A percentile compares a stretch with the other conserved stretches of the same genome.
These are phyloP conservation scores for Phellopilus nigrolimitatus DNA, from an alignment of 1,284 basidiomycete species.

Conservation along the genomic window DNA sequence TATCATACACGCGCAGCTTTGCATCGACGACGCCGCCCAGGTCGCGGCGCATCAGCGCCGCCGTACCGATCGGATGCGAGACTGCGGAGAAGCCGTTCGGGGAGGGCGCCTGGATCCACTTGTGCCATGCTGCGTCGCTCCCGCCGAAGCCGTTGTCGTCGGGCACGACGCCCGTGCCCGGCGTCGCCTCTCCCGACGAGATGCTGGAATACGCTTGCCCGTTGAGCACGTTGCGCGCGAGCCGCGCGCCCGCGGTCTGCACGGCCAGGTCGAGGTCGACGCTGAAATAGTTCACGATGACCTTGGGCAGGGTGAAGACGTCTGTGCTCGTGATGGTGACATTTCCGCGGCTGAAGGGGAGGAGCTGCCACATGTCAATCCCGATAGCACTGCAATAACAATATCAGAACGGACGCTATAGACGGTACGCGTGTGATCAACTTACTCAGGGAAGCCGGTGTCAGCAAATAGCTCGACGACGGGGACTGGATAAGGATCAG, in stretches of 20 bases:
- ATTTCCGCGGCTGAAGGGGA: slow-evolving; percentile 49
- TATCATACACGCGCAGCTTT: slow-evolving; percentile 26
- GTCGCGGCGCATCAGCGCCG: slow-evolving; percentile 36
- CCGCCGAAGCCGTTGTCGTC: slow-evolving; percentile 16
- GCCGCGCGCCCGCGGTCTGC: slow-evolving; percentile 43
- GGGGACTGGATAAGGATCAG: slow-evolving; percentile 33
- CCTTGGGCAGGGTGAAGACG: slow-evolving; percentile 41
- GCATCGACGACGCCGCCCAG: slow-evolving; percentile 40
- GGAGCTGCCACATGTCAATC: slow-evolving; percentile 47
- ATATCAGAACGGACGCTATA: background rate
- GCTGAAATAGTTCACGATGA: slow-evolving; percentile 47
- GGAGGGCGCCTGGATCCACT: slow-evolving; percentile 21
- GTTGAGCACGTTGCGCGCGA: slow-evolving; percentile 41
- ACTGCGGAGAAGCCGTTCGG: slow-evolving; percentile 22
- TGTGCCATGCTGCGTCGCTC: slow-evolving; percentile 19
- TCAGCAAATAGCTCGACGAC: slow-evolving; percentile 35
- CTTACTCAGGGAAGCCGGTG: slow-evolving; percentile 23
- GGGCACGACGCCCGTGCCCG: slow-evolving; percentile 6
- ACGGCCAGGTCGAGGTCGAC: slow-evolving; percentile 44
- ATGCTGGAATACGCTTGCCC: slow-evolving; percentile 31
- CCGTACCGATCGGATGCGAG: slow-evolving; percentile 37
- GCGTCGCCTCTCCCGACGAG: slow-evolving; percentile 9
- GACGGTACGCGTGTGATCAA: background rate
- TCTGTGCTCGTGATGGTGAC: slow-evolving; percentile 42
- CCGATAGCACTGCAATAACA: slow-evolving; percentile 35